Base-by-base conservation (phyloP, 73 alveolate genomes). In the Paramecium sexaurelia region DNA sequence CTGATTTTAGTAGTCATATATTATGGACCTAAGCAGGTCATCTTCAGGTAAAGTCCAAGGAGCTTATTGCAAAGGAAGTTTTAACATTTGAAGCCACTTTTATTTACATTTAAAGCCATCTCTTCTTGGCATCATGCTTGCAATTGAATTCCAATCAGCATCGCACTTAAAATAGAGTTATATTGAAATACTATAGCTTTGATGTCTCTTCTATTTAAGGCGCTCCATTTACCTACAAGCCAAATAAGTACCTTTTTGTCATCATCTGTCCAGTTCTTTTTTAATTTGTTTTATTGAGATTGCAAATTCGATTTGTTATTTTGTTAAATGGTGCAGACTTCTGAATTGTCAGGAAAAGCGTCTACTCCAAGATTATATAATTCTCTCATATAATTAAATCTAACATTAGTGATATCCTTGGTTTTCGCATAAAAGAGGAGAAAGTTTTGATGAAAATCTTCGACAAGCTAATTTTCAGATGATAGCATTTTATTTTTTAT, bases 191-290 rank as follows among this genome's bases (percentile, higher is more conserved):
- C 90, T 10, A 78, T 78, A 20, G 45, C 17, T 43, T 78, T 78
- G 5, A 78, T 20, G 73, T 78, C 90, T 78, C 90, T 20, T 43
- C 24, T 78, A 40, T 78, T 37, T 5, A 17, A 6, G 8, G 90
- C 90, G 0, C 17, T 43, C 39, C 29, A 39, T 78, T 78, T 78
- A 19, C 90, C 90, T 0, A 88, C 94, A 22, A 88, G 19, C 94
- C 94, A 88, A 1, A 88, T 33, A 15, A 88, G 83, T 2, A 88
- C 91, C 24, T 75, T 68, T 22, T 55, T 88, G 37, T 88, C 94
- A 51, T 88, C 94, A 33, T 88, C 94, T 32, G 94, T 88, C 94
- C 94, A 88, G 67, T 88, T 88, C 69, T 88, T 88, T 37, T 88
- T 88, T 2, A 78, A 55, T 47, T 78, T 78, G 9, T 33, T 43